Conservation (phyloP, 208 protist species). For the Tritrichomonas musculus region DNA sequence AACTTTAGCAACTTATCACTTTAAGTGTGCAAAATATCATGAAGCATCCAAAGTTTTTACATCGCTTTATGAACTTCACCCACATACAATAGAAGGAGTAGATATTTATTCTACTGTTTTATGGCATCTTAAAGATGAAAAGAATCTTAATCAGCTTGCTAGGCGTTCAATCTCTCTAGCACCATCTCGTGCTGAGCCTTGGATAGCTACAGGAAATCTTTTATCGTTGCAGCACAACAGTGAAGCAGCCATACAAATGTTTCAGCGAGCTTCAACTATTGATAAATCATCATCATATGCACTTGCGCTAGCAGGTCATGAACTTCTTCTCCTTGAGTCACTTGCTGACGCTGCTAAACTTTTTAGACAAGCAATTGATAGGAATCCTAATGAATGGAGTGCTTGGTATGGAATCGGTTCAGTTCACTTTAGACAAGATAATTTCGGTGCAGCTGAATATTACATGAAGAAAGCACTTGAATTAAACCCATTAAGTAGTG, state of each 20-base stretch:
- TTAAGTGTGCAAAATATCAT: conserved; percentile 8
- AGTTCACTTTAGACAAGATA: conserved; percentile 23
- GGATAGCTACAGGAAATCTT: conserved; percentile 4
- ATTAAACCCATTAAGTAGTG: background rate
- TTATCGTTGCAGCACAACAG: background rate
- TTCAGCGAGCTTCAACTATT: background rate
- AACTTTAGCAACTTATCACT: background rate
- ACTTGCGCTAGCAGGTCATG: background rate
- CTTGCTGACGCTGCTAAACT: background rate
- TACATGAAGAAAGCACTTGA: conserved; percentile 32
- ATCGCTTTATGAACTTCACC: background rate
- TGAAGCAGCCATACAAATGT: conserved; percentile 13
- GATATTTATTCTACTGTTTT: conserved; percentile 21
- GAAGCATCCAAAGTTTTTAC: background rate
- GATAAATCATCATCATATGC: background rate
- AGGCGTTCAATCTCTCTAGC: background rate
- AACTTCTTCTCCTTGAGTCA: background rate
- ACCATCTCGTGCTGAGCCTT: background rate
- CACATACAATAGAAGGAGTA: background rate
- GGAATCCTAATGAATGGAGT: conserved; percentile 19
- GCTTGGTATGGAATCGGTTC: conserved; percentile 18
- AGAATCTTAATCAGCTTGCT: background rate
- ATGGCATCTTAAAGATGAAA: conserved; percentile 29
- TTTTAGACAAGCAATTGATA: conserved; percentile 12
- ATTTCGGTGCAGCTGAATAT: conserved; percentile 6